Evolutionary conservation across 768 basidiomycete genomes (phyloP).

Genomic region (Xerocomellus amylosporus): DNA sequence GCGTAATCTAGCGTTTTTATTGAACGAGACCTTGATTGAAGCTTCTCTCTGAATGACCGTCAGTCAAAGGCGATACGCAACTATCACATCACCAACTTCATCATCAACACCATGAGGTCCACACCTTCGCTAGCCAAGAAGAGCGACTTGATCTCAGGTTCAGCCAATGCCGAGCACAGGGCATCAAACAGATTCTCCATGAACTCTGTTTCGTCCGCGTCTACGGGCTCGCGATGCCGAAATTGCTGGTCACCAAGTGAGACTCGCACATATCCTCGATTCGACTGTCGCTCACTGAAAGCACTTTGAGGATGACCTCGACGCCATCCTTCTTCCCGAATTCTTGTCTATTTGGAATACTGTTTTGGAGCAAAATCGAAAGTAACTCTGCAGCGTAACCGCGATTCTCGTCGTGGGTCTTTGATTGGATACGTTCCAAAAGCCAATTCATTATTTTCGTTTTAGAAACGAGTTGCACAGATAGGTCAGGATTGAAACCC

Average conservation of each 20-base stretch:
- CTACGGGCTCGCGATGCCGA: slow-evolving; percentile 76
- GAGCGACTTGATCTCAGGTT: slow-evolving; percentile 70
- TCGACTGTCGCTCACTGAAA: slow-evolving; percentile 62
- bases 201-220: slow-evolving; percentile 91
- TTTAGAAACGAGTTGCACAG: slow-evolving; percentile 64
- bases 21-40: slow-evolving; percentile 72
- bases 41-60: slow-evolving; percentile 61
- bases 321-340: slow-evolving; percentile 76
- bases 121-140: slow-evolving; percentile 93
- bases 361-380: slow-evolving; percentile 84
- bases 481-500: slow-evolving; percentile 77
- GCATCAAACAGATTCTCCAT: slow-evolving; percentile 97
- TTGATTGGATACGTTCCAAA: slow-evolving; percentile 67
- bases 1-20: slow-evolving; percentile 93
- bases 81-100: slow-evolving; percentile 64
- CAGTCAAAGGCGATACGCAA: neutral
- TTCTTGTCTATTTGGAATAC: slow-evolving; percentile 61
- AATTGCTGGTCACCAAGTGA: slow-evolving; percentile 60
- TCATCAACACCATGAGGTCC: slow-evolving; percentile 97
- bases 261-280: slow-evolving; percentile 4
- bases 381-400: slow-evolving; percentile 91
- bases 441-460: slow-evolving; percentile 81
- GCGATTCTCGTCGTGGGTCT: slow-evolving; percentile 84
- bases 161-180: slow-evolving; percentile 81
- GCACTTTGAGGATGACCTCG: slow-evolving; percentile 67